A percentile compares a stretch with the other conserved stretches of the same genome.
Evolutionary conservation across 2,329 filamentous ascomycete genomes (phyloP).

Genomic region (Neoarthrinium moseri): DNA sequence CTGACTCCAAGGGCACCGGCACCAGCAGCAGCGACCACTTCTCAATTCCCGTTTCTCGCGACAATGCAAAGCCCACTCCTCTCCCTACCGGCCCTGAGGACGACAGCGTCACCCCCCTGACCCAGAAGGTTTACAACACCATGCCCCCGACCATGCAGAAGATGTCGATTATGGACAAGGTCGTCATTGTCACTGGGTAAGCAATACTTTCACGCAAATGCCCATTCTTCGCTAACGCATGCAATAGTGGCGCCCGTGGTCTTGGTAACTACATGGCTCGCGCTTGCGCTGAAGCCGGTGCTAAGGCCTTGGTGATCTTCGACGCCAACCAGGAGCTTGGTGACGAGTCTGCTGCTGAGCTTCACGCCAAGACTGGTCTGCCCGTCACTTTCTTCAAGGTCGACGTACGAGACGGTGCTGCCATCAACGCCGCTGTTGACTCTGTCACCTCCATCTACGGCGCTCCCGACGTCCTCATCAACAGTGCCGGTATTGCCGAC

Average conservation of each 20-base stretch:
- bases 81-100: constrained; percentile 42
- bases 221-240: constrained; percentile 31
- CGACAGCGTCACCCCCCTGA: constrained; percentile 50
- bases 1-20: constrained; percentile 42
- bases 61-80: constrained; percentile 40
- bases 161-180: constrained; percentile 69
- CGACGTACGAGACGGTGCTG: constrained; percentile 70
- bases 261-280: constrained; percentile 79
- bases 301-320: constrained; percentile 71
- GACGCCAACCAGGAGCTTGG: constrained; percentile 76
- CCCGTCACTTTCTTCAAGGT: constrained; percentile 77
- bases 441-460: constrained; percentile 67
- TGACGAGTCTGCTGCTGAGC: constrained; percentile 65
- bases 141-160: constrained; percentile 67
- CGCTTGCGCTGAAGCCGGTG: constrained; percentile 73
- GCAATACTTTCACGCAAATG: no score
- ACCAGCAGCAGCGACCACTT: constrained; percentile 46
- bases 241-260: constrained; percentile 66
- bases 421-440: constrained; percentile 68
- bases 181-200: constrained; percentile 71
- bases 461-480: constrained; percentile 72
- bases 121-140: constrained; percentile 49
- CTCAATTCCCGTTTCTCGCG: constrained; percentile 51
- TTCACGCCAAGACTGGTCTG: constrained; percentile 70
- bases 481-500: constrained; percentile 77